A percentile compares a stretch with the other conserved stretches of the same genome.
phyloP scores from a whole-genome alignment of 148 eudicot genomes.

The Arctostaphylos glauca region DNA sequence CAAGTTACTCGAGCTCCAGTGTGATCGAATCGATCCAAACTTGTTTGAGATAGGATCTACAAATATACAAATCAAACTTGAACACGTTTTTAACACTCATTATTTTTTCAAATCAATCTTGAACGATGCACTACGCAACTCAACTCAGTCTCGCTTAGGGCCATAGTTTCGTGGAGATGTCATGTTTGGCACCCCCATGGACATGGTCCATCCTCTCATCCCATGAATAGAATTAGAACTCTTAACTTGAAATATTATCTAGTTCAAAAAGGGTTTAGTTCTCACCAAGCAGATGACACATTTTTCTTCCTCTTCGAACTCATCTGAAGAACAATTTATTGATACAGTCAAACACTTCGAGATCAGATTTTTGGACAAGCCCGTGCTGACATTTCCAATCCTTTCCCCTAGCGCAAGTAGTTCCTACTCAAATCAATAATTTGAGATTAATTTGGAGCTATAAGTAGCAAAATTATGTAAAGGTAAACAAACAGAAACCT shows the following conservation, averaged over 20 bases:
- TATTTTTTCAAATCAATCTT: background rate
- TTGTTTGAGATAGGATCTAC: background rate
- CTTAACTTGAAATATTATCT: no score
- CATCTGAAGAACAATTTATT: constrained; percentile 63
- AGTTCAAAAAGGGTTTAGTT: background rate
- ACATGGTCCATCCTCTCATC: background rate
- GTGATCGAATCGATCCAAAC: background rate
- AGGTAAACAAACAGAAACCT: constrained; percentile 29
- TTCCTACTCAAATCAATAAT: constrained; percentile 48
- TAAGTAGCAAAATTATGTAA: background rate
- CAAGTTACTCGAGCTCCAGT: no score
- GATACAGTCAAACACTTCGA: constrained; percentile 64
- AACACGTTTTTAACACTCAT: background rate
- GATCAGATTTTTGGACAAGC: constrained; percentile 61
- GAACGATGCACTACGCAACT: background rate
- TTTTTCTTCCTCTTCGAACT: constrained; percentile 54
- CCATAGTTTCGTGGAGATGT: background rate
- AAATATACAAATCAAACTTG: background rate
- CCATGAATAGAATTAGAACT: background rate
- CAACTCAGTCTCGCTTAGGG: background rate
- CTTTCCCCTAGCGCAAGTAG: constrained; percentile 87
- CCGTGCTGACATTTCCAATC: constrained; percentile 87
- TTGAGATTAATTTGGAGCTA: constrained; percentile 15
- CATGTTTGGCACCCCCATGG: background rate
- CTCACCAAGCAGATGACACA: constrained; percentile 91